Conservation (phyloP, 345 rosid species). For the Clarkia xantiana region DNA sequence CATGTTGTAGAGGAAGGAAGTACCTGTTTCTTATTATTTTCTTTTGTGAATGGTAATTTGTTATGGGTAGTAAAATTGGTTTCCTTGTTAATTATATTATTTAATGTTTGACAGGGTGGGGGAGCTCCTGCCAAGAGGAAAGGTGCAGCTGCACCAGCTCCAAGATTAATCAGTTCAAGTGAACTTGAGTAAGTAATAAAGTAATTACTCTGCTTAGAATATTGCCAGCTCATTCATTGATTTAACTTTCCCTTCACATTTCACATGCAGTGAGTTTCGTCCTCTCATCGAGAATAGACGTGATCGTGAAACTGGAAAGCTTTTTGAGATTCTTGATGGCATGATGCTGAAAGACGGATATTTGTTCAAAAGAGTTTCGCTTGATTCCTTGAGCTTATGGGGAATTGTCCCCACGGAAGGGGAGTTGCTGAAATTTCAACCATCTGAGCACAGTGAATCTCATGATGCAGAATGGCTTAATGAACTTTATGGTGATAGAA, state of each 20-base stretch:
- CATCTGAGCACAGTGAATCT: conserved; percentile 45
- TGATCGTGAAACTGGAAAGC: conserved; percentile 66
- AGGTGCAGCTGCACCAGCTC: conserved; percentile 35
- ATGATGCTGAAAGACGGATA: conserved; percentile 87
- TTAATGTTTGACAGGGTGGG: conserved; percentile 45
- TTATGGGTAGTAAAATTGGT: not conserved
- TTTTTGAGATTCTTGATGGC: conserved; percentile 66
- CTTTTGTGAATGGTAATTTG: not conserved
- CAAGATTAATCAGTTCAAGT: conserved; percentile 71
- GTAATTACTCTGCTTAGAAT: conserved; percentile 1
- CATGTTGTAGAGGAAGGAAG: too few species aligned
- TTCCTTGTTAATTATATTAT: not conserved
- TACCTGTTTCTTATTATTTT: not conserved
- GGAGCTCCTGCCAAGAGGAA: conserved; percentile 37
- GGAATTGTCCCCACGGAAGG: conserved; percentile 63
- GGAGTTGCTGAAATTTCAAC: conserved; percentile 64
- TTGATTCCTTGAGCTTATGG: conserved; percentile 60
- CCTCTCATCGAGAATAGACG: conserved; percentile 70
- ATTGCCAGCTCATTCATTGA: conserved; percentile 2
- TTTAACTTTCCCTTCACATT: conserved; percentile 5
- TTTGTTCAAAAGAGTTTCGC: conserved; percentile 56
- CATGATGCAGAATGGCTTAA: conserved; percentile 75
- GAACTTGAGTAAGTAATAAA: conserved; percentile 66
- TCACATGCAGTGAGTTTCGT: conserved; percentile 55
- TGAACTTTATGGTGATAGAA: conserved; percentile 71